Conservation (phyloP, 805 yeast species). For the Blastobotrys mokoenaii region DNA sequence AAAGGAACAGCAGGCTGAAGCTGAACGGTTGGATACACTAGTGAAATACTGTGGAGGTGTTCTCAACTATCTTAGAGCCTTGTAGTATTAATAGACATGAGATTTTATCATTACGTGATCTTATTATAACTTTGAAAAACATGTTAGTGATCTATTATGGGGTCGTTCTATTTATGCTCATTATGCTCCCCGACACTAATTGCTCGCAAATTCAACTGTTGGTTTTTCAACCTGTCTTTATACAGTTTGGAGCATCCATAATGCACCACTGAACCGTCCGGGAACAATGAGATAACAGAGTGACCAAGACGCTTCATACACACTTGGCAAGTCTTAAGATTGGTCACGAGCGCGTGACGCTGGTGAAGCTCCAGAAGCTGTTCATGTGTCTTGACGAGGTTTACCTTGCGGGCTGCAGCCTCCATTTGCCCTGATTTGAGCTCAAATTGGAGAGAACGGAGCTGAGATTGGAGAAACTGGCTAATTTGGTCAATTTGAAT, state of each 20-base stretch:
- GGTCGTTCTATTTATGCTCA: not conserved
- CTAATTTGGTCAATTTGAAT: slow-evolving; percentile 39
- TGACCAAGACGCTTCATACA: slow-evolving; percentile 52
- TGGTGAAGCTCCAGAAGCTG: slow-evolving; percentile 33
- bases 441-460: slow-evolving; percentile 34
- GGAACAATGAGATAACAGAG: slow-evolving; percentile 43
- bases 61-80: slow-evolving; percentile 42
- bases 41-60: slow-evolving; percentile 80
- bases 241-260: slow-evolving; percentile 42
- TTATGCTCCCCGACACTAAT: slow-evolving; percentile 2
- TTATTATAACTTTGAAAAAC: not conserved
- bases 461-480: slow-evolving; percentile 36
- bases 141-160: not conserved
- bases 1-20: slow-evolving; percentile 32
- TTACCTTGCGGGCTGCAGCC: slow-evolving; percentile 45
- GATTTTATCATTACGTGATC: not conserved
- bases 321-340: slow-evolving; percentile 43
- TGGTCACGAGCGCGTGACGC: slow-evolving; percentile 32
- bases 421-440: slow-evolving; percentile 36
- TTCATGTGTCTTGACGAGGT: slow-evolving; percentile 40
- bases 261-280: slow-evolving; percentile 41
- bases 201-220: not conserved
- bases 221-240: slow-evolving; percentile 3
- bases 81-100: slow-evolving; percentile 1
- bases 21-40: slow-evolving; percentile 51